Evolutionary conservation across 2,329 filamentous ascomycete species (phyloP).

Genomic region (Alternaria arborescens): DNA sequence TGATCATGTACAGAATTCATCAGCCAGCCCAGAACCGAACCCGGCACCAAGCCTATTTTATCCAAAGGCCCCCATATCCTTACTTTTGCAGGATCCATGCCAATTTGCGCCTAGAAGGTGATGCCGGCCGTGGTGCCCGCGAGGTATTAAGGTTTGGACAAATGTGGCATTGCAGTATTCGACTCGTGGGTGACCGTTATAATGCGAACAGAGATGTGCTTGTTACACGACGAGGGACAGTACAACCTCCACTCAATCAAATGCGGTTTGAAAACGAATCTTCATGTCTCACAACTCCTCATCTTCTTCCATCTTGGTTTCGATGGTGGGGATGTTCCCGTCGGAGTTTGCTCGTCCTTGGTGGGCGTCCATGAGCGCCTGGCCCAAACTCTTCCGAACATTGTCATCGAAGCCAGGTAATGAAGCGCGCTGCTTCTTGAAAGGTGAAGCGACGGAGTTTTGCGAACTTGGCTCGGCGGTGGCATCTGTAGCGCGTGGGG

Average conservation of each 20-base stretch:
- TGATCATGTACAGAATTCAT: slow-evolving; percentile 4
- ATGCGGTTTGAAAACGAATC: slow-evolving; percentile 32
- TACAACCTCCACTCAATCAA: slow-evolving; percentile 20
- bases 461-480: slow-evolving; percentile 58
- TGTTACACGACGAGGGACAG: background rate
- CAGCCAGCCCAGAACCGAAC: background rate
- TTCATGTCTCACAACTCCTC: slow-evolving; percentile 55
- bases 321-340: slow-evolving; percentile 38
- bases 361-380: slow-evolving; percentile 41
- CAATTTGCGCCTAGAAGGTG: slow-evolving; percentile 1
- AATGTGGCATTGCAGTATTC: background rate
- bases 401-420: slow-evolving; percentile 60
- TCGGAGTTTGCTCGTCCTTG: slow-evolving; percentile 47
- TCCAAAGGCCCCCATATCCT: background rate
- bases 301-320: slow-evolving; percentile 53
- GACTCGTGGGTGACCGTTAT: background rate
- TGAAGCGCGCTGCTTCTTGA: slow-evolving; percentile 78
- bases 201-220: slow-evolving; percentile 3
- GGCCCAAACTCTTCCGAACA: slow-evolving; percentile 48
- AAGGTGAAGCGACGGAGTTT: slow-evolving; percentile 69
- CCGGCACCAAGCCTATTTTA: background rate
- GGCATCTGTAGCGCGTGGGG: slow-evolving; percentile 44
- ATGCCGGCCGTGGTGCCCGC: background rate
- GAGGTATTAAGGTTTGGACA: slow-evolving; percentile 1
- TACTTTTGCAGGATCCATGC: background rate